Base-by-base conservation (phyloP, 2,329 filamentous ascomycete genomes). In the Xylaria multiplex region DNA sequence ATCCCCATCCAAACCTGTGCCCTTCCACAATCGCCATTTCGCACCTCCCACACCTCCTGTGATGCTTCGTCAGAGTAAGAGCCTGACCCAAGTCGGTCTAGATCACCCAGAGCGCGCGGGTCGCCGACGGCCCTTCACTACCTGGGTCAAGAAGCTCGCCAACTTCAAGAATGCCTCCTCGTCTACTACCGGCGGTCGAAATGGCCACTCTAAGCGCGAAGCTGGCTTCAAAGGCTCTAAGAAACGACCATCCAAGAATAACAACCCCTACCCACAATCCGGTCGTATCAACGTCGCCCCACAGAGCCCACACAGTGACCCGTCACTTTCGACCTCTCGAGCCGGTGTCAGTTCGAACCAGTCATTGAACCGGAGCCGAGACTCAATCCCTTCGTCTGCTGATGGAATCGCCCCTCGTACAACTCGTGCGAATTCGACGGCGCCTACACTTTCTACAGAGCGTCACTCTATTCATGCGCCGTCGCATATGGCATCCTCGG, bases 121-220 rank as follows among this genome's bases (percentile, higher is more conserved):
- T 73, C 91, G 93, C 71, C 90, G 93, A 73, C 89, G 92, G 70
- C 95, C 94, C 27, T 98, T 98, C 77, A 88, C 94, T 53, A 92
- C 90, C 72, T 96, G 95, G 91, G 93, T 99, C 84, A 97, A 94
- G 84, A 94, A 94, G 76, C 87, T 98, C 64, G 90, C 93, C 68
- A 95, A 91, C 78, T 90, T 97, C 80, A 97, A 97, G 79, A 78
- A 76, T 62, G 85, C 82, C 62, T 90, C 68, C 22, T 70, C 86
- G 68, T 91, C 86, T 69, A 85, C 88, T 66, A 84, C 84, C 48
- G 66, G 75, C 72, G 79, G 74, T 64, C 79, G 76, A 74, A 79
- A 76, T 69, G 79, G 74, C 66, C 74, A 77, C 52, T 70, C 72
- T 42, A 85, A 84, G 72, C 79, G 79, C 59, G 79, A 80, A 69